A percentile compares a stretch with the other conserved stretches of the same genome.
Conservation (phyloP, 495 filamentous ascomycete species). For the Tuber indicum region DNA sequence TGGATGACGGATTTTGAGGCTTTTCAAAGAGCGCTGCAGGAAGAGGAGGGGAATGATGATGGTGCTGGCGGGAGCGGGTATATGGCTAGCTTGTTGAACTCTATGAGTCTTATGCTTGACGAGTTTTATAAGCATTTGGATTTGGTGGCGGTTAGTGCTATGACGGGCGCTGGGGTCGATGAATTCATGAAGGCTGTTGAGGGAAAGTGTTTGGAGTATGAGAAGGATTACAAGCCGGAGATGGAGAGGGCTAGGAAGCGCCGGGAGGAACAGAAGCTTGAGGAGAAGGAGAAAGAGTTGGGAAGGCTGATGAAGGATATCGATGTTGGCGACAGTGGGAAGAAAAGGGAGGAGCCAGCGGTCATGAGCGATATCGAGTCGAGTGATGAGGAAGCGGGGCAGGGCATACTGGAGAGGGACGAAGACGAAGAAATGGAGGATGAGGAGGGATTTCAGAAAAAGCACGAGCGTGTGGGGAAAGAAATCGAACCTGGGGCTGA, state of each 20-base stretch:
- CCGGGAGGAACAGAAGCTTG: slow-evolving; percentile 64
- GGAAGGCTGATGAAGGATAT: slow-evolving; percentile 93
- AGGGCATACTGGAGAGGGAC: slow-evolving; percentile 48
- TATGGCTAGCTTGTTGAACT: slow-evolving; percentile 93
- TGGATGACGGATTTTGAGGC: slow-evolving; percentile 99
- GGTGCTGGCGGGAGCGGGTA: slow-evolving; percentile 76
- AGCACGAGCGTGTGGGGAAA: slow-evolving; percentile 56
- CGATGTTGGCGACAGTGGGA: slow-evolving; percentile 56
- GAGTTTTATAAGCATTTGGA: slow-evolving; percentile 93
- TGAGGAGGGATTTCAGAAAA: slow-evolving; percentile 53
- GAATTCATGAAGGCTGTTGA: slow-evolving; percentile 87
- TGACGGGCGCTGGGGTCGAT: slow-evolving; percentile 84
- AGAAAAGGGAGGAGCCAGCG: slow-evolving; percentile 47
- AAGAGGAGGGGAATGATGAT: slow-evolving; percentile 72
- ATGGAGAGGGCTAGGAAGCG: slow-evolving; percentile 70
- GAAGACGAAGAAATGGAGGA: slow-evolving; percentile 49
- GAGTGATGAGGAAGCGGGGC: slow-evolving; percentile 47
- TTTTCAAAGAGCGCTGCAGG: slow-evolving; percentile 76
- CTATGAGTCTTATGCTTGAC: slow-evolving; percentile 95
- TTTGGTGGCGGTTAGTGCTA: slow-evolving; percentile 85
- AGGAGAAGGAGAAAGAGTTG: slow-evolving; percentile 68
- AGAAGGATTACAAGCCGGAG: slow-evolving; percentile 85
- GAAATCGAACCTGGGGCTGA: slow-evolving; percentile 41
- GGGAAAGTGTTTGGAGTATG: slow-evolving; percentile 82
- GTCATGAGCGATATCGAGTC: slow-evolving; percentile 59